Evolutionary conservation across 2,329 filamentous ascomycete species (phyloP).

Genomic region (Reticulascus tulasneorum): DNA sequence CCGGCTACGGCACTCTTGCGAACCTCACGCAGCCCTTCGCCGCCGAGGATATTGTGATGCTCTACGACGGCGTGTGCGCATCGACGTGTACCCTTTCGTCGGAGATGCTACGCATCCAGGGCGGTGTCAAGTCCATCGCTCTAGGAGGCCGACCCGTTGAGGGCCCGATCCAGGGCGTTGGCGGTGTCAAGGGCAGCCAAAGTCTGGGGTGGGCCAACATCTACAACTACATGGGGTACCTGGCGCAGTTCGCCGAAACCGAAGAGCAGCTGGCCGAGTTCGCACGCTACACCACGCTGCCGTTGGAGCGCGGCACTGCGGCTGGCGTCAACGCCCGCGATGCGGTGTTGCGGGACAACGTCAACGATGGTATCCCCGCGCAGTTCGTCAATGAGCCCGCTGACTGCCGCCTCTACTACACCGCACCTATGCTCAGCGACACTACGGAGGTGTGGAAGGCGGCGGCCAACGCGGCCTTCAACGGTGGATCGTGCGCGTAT

Average conservation of each 20-base stretch:
- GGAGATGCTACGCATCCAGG: conserved; percentile 49
- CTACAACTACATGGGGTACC: conserved; percentile 17
- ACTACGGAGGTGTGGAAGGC: conserved; percentile 44
- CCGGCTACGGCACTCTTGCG: conserved; percentile 43
- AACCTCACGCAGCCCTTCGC: conserved; percentile 50
- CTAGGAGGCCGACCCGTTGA: conserved; percentile 45
- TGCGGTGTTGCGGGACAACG: conserved; percentile 30
- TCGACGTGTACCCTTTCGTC: conserved; percentile 55
- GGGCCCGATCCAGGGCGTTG: conserved; percentile 49
- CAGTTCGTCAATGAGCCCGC: conserved; percentile 45
- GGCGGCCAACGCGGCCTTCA: conserved; percentile 34
- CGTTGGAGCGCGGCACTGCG: conserved; percentile 26
- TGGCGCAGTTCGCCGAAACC: conserved; percentile 19
- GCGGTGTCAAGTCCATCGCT: conserved; percentile 49
- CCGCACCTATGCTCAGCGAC: conserved; percentile 42
- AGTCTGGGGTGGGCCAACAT: conserved; percentile 28
- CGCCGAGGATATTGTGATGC: conserved; percentile 53
- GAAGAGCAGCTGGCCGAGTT: conserved; percentile 24
- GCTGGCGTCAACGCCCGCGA: conserved; percentile 35
- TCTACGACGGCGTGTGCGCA: conserved; percentile 57
- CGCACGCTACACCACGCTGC: conserved; percentile 25
- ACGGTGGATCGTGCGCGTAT: conserved; percentile 34
- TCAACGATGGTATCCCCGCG: conserved; percentile 37
- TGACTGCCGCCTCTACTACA: conserved; percentile 50
- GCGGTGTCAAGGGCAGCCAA: conserved; percentile 49